Percentiles rank a stretch among this genome's conserved stretches.
Conservation (phyloP, 1,284 basidiomycete species). For the Taiwanofungus camphoratus region DNA sequence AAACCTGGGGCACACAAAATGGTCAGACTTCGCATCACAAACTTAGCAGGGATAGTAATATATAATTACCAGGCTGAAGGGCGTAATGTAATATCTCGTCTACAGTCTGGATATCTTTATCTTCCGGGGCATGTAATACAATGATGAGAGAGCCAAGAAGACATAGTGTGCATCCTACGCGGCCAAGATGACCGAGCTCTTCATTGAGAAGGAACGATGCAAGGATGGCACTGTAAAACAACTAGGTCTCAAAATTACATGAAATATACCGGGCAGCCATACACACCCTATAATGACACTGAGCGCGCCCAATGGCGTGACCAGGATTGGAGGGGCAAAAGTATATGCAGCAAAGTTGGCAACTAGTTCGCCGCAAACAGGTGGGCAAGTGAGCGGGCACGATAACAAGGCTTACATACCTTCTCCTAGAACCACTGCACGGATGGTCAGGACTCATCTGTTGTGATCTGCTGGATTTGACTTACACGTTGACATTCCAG, state of each 20-base stretch:
- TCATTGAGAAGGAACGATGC: conserved; percentile 93
- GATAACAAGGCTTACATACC: conserved; percentile 36
- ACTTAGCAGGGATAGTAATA: conserved; percentile 4
- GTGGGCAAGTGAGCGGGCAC: background rate
- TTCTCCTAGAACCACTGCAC: conserved; percentile 84
- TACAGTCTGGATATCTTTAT: conserved; percentile 90
- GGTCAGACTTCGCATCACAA: conserved; percentile 3
- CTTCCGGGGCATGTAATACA: conserved; percentile 93
- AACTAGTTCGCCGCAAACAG: conserved; percentile 42
- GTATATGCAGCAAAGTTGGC: conserved; percentile 99
- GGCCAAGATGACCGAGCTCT: conserved; percentile 89
- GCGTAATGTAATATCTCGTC: conserved; percentile 93
- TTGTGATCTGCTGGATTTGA: conserved; percentile 18
- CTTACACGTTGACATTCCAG: conserved; percentile 90
- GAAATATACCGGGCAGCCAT: background rate
- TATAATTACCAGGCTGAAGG: conserved; percentile 72
- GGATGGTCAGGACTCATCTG: conserved; percentile 6
- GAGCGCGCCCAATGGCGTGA: conserved; percentile 92
- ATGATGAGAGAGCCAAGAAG: conserved; percentile 92
- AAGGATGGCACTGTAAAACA: conserved; percentile 70
- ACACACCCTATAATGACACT: conserved; percentile 95
- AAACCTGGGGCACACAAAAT: conserved; percentile 53
- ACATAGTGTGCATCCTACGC: conserved; percentile 90
- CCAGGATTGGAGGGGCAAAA: conserved; percentile 95
- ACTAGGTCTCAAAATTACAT: conserved; percentile 5